Evolutionary conservation across 805 yeast genomes (phyloP).

Genomic region (Barnettozyma sucrosica): DNA sequence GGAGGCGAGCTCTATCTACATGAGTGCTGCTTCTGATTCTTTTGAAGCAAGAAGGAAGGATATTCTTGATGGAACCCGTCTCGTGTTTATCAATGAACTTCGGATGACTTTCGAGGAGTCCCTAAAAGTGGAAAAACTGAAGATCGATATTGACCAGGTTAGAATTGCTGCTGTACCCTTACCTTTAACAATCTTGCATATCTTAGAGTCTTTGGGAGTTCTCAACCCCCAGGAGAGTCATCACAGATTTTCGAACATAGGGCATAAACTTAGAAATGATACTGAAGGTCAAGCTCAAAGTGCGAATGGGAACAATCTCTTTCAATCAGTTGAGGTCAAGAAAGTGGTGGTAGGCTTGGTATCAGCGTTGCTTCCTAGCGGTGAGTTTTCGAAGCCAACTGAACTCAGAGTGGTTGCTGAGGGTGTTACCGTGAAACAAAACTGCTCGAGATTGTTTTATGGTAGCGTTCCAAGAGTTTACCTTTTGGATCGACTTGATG

Average conservation of each 20-base stretch:
- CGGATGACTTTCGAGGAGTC: constrained; percentile 45
- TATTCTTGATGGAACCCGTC: constrained; percentile 10
- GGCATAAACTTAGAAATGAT: constrained; percentile 2
- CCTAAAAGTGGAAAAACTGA: constrained; percentile 27
- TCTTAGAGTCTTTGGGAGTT: constrained; percentile 23
- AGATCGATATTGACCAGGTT: constrained; percentile 32
- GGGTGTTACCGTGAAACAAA: constrained; percentile 38
- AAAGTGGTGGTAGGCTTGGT: constrained; percentile 38
- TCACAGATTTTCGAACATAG: constrained; percentile 12
- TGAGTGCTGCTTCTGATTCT: constrained; percentile 70
- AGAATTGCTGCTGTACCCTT: constrained; percentile 36
- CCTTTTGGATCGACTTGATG: constrained; percentile 18
- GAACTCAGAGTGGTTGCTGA: constrained; percentile 25
- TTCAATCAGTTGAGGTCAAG: constrained; percentile 35
- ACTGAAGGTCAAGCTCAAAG: neutral
- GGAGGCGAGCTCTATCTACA: constrained; percentile 66
- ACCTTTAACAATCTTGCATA: constrained; percentile 21
- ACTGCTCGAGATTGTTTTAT: constrained; percentile 34
- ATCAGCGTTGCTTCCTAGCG: constrained; percentile 38
- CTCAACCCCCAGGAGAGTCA: constrained; percentile 9
- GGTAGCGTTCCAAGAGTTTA: constrained; percentile 42
- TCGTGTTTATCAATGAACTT: constrained; percentile 29
- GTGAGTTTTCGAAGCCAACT: constrained; percentile 35
- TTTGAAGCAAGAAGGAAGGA: constrained; percentile 23
- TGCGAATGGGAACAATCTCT: constrained; percentile 14